A percentile compares a stretch with the other conserved stretches of the same genome.
Evolutionary conservation across 106 monocot genomes (phyloP).

Genomic region (Phalaenopsis equestris): DNA sequence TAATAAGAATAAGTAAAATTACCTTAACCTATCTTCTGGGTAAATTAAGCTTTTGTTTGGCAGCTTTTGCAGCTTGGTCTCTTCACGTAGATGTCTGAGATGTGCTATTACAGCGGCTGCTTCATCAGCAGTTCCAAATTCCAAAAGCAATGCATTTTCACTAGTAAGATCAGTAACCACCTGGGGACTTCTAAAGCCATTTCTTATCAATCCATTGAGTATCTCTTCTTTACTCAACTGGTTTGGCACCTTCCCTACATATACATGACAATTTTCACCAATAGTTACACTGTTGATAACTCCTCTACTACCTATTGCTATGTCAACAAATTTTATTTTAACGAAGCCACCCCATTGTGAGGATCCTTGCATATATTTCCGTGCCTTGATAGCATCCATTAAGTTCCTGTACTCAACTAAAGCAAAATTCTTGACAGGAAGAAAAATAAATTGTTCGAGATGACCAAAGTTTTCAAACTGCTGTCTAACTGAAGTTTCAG

Average conservation of each 20-base stretch:
- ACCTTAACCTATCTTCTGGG: conserved; percentile 17
- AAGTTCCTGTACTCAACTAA: conserved; percentile 71
- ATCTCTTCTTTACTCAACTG: conserved; percentile 66
- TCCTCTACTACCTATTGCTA: conserved; percentile 65
- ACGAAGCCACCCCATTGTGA: conserved; percentile 59
- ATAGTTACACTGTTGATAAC: conserved; percentile 44
- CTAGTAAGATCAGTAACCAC: conserved; percentile 52
- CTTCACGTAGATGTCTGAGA: conserved; percentile 40
- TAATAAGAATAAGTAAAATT: background rate
- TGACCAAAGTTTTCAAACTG: conserved; percentile 89
- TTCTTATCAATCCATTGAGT: conserved; percentile 37
- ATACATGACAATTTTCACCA: conserved; percentile 80
- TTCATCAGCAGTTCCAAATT: conserved; percentile 68
- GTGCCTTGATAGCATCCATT: conserved; percentile 84
- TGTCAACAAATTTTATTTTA: conserved; percentile 71
- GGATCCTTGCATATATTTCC: conserved; percentile 82
- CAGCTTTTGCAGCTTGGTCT: conserved; percentile 12
- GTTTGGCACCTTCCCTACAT: conserved; percentile 57
- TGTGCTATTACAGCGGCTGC: conserved; percentile 51
- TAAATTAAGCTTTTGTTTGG: conserved; percentile 6
- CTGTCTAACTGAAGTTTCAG: conserved; percentile 51
- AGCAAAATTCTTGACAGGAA: conserved; percentile 63
- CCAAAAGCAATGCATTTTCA: conserved; percentile 69
- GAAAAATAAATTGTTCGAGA: conserved; percentile 39
- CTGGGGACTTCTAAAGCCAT: conserved; percentile 36